phyloP scores from a whole-genome alignment of 768 basidiomycete species.

The Psilocybe cyanescens region DNA sequence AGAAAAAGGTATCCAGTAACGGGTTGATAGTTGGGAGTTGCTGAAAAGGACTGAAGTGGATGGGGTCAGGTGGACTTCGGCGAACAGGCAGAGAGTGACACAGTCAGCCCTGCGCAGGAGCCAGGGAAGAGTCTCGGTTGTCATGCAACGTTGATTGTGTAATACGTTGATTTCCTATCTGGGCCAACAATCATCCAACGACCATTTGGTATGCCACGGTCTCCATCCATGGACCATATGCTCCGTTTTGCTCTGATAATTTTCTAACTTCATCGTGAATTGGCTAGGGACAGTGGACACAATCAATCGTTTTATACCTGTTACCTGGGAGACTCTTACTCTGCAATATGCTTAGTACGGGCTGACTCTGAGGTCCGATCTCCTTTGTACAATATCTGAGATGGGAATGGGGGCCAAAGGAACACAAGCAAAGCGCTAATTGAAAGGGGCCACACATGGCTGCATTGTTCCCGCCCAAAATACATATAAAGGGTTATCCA shows the following conservation, averaged over 20 bases:
- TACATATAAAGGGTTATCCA: conserved; percentile 12
- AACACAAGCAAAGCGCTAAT: not conserved
- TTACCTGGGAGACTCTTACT: conserved; percentile 5
- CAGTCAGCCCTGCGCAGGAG: not conserved
- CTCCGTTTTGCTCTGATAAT: no score
- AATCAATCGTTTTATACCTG: conserved; percentile 9
- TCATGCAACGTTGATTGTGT: not conserved
- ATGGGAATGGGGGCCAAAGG: not conserved
- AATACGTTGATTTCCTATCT: not conserved
- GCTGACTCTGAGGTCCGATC: not conserved
- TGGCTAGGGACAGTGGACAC: conserved; percentile 1
- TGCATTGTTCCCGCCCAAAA: conserved; percentile 17
- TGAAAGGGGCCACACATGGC: conserved; percentile 10
- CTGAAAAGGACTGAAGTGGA: no score
- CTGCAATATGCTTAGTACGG: not conserved
- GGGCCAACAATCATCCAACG: not conserved
- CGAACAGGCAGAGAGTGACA: no score
- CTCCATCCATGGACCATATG: not conserved
- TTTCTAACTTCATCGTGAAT: not conserved
- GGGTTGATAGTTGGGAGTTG: not conserved
- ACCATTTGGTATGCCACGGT: not conserved
- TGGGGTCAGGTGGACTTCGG: no score
- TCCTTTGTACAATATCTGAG: not conserved
- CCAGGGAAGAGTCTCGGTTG: not conserved
- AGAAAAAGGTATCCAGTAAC: not conserved